These are phyloP conservation scores for Artemisia argyi DNA, from an alignment of 129 eudicot genomes.

Conservation along the genomic window DNA sequence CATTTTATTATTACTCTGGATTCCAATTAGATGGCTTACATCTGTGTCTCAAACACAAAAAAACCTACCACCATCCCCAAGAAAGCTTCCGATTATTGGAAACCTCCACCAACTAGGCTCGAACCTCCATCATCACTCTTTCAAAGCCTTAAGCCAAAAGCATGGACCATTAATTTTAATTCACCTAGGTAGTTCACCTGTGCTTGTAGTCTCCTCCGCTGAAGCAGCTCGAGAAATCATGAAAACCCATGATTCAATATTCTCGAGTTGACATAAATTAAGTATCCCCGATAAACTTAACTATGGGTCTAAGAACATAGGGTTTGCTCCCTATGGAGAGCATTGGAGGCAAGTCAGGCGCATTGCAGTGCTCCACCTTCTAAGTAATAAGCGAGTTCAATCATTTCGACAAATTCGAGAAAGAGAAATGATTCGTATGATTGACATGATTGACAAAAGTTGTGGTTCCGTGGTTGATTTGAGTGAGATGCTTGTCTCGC, in stretches of 20 bases:
- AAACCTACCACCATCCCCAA: constrained; percentile 37
- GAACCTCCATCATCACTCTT: constrained; percentile 18
- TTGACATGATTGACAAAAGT: constrained; percentile 21
- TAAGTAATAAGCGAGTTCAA: constrained; percentile 32
- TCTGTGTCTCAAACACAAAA: neutral
- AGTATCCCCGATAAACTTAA: constrained; percentile 10
- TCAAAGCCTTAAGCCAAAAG: constrained; percentile 24
- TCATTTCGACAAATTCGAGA: constrained; percentile 28
- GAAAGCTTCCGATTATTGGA: constrained; percentile 47
- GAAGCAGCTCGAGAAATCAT: constrained; percentile 22
- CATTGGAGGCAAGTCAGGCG: constrained; percentile 44
- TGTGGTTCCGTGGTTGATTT: constrained; percentile 18
- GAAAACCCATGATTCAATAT: constrained; percentile 43
- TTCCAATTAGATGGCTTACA: constrained; percentile 21
- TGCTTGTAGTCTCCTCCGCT: constrained; percentile 15
- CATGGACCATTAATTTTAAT: constrained; percentile 43
- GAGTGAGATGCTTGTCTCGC: constrained; percentile 23
- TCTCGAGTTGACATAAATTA: constrained; percentile 29
- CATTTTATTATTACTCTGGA: neutral
- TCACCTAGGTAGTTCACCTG: constrained; percentile 26
- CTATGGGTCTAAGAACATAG: constrained; percentile 31
- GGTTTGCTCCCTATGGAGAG: constrained; percentile 21
- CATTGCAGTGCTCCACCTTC: constrained; percentile 26
- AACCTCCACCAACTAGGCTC: constrained; percentile 51
- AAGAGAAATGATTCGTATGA: constrained; percentile 30